Base-by-base conservation (phyloP, 352 stramenopile species). In the Pythium coloratum region DNA sequence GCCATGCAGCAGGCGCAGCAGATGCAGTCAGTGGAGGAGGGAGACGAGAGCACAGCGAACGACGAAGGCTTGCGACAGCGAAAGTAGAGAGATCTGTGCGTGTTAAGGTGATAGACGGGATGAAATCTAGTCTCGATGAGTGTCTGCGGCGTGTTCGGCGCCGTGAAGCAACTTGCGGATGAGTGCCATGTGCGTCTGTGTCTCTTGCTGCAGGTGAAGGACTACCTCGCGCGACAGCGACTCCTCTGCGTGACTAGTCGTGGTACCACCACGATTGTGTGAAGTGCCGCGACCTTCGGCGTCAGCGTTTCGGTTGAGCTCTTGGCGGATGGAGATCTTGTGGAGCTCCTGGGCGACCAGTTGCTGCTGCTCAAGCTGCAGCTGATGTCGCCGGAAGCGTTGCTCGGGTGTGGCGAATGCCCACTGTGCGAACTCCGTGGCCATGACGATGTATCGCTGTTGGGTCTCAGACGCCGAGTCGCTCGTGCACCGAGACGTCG, bases 391-490 rank as follows among this genome's bases (percentile, higher is more conserved):
- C 16, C 70, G 46, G 64, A 89, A 80, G 6, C 83, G 80, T 57
- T 91, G 66, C 26, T 79, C 66, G n/a, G 74, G 77, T 6, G 80
- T 76, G 46, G 78, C 70, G 58, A 87, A 86, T 10, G 83, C 82
- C 85, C 85, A 94, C 59, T 88, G 73, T 6, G 69, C 75, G 36
- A 92, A 94, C 62, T 89, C 75, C 26, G 85, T 44, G 12, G 83
- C 81, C 9, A 77, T 58, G 38, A 74, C 70, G 38, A 92, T 77
- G 69, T 92, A 94, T 7, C 24, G 20, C n/a, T 73, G 72, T 54
- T 87, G 73, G 18, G 54, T 47, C 2, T 77, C 38, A 24, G 80
- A 74, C 24, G 78, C 72, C 24, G 82, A 80, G 20, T 70, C 51
- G 47, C 77, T 54, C 1, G 79, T 91, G n/a, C 72, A 85, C 18